phyloP scores from a whole-genome alignment of 768 basidiomycete species.

The Clavulina sp. region DNA sequence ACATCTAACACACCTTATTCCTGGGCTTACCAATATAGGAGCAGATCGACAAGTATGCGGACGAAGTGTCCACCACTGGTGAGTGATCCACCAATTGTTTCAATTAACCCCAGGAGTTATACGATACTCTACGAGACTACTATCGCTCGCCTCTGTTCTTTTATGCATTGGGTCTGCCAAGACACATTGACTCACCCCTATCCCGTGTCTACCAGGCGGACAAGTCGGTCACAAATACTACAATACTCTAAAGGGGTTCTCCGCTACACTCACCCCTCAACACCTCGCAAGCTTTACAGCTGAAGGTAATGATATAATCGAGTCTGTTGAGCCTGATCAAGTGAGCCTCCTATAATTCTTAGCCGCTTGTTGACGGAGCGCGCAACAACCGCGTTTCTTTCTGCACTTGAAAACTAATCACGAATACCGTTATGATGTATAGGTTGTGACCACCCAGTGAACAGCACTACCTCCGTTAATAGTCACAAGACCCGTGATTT shows the following conservation, averaged over 20 bases:
- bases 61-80: not conserved
- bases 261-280: not conserved
- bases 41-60: constrained; percentile 1
- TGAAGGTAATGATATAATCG: not conserved
- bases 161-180: not conserved
- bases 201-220: not conserved
- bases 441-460: not conserved
- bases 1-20: too few relatives aligned
- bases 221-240: not conserved
- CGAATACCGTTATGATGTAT: not conserved
- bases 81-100: not conserved
- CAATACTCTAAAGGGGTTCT: not conserved
- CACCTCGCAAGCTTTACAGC: not conserved
- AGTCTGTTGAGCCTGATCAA: not conserved
- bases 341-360: not conserved
- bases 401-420: too few relatives aligned
- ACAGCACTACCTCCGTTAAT: too few relatives aligned
- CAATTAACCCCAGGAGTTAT: too few relatives aligned
- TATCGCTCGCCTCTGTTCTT: too few relatives aligned
- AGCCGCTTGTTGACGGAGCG: too few relatives aligned
- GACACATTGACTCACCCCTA: not conserved
- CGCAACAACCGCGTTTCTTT: too few relatives aligned
- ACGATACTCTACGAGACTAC: too few relatives aligned
- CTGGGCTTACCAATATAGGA: too few relatives aligned
- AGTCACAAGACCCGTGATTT: too few relatives aligned